Conservation (phyloP, 1,284 basidiomycete genomes). For the Chalciporus sp. region DNA sequence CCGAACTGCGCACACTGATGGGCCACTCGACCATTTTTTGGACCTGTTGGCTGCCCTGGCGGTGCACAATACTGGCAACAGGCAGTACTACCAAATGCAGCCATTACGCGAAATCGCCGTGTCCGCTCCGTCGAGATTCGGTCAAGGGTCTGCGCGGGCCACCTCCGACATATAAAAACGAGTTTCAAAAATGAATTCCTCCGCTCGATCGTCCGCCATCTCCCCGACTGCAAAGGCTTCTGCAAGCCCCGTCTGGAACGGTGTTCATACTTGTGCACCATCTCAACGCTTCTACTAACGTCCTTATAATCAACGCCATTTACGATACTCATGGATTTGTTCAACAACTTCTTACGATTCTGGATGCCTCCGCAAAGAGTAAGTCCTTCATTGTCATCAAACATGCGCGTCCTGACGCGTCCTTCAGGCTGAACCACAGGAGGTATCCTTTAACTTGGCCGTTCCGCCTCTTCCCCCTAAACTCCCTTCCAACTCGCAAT, state of each 20-base stretch:
- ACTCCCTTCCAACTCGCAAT: slow-evolving; percentile 5
- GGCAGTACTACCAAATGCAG: not conserved
- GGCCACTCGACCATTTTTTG: not conserved
- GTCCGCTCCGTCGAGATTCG: slow-evolving; percentile 24
- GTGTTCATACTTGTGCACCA: slow-evolving; percentile 24
- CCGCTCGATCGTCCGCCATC: slow-evolving; percentile 20
- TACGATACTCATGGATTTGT: slow-evolving; percentile 39
- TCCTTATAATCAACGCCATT: slow-evolving; percentile 29
- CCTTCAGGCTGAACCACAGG: slow-evolving; percentile 34
- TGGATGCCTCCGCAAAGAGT: slow-evolving; percentile 34
- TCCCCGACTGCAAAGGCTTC: slow-evolving; percentile 20
- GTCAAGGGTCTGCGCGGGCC: not conserved
- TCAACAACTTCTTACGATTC: slow-evolving; percentile 40
- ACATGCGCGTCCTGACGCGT: slow-evolving; percentile 15
- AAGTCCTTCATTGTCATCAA: slow-evolving; percentile 19
- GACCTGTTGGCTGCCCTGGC: not conserved
- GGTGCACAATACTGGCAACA: not conserved
- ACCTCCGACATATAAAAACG: slow-evolving; percentile 27
- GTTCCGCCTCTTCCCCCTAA: slow-evolving; percentile 14
- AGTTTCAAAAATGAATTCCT: slow-evolving; percentile 12
- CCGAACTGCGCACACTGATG: slow-evolving; percentile 14
- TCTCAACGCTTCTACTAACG: slow-evolving; percentile 16
- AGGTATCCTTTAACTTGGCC: slow-evolving; percentile 41
- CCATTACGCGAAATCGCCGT: slow-evolving; percentile 28
- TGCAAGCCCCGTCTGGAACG: slow-evolving; percentile 15